Base-by-base conservation (phyloP, 164 flowering plant species). In the Tinospora cordifolia region DNA sequence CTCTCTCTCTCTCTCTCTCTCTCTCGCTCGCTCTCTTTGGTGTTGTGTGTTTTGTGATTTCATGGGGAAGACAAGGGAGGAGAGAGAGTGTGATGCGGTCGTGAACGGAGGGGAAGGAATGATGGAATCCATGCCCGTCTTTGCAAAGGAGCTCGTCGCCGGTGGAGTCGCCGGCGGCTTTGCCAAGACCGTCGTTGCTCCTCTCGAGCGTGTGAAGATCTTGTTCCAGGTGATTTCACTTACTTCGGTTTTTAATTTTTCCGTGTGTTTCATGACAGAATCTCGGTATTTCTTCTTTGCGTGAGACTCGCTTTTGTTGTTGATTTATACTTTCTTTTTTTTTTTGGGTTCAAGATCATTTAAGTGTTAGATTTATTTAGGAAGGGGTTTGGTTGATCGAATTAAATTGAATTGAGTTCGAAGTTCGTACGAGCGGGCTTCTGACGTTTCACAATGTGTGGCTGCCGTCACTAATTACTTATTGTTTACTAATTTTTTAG, bases 131-230 rank as follows among this genome's bases (percentile, higher is more conserved):
- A 84, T 86, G 87, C 98, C 98, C 7, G 75, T 87, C 63, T 88
- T 86, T 68, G 90, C 84, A 0, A 94, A 92, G 82, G 97, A 94
- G 75, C 78, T 92, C 27, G 79, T 94, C 27, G 97, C 99, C 0
- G 98, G 98, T 2, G 98, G 98, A 1, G 89, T 90, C 6, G 90
- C 99, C 9, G 99, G 98, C 65, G 98, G 97, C 4, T 8, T 94
- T 34, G 96, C 98, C 0, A 94, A 94, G 79, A 82, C 93, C 3
- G 88, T 67, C 11, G 98, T 94, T 19, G 99, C 99, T 5, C 99
- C 99, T 0, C 96, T 95, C 47, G 99, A 95, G 74, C 91, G 98
- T 63, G 82, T 95, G 86, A 95, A 95, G 90, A 95, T 95, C 74
- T 78, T 95, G 79, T 90, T 95, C 69, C 99, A 95, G 97, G 99